phyloP scores from a whole-genome alignment of 345 rosid species.

The Brassica rapa region DNA sequence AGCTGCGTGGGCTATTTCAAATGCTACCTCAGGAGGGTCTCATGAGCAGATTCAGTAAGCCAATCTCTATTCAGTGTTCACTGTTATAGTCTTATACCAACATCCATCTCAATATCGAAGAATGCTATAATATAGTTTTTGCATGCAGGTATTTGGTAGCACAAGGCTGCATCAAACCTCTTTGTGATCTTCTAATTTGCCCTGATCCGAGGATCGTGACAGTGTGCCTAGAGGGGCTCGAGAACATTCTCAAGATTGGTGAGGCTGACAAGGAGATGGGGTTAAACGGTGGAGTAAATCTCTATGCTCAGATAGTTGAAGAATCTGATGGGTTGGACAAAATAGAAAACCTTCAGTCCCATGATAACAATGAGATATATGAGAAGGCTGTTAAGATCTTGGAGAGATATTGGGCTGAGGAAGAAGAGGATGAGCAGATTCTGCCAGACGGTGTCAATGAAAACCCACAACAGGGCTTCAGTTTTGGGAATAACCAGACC shows the following conservation, averaged over 20 bases:
- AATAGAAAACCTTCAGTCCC: constrained; percentile 71
- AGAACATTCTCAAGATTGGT: constrained; percentile 80
- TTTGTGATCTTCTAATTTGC: constrained; percentile 73
- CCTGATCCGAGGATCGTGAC: constrained; percentile 86
- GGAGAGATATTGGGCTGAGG: constrained; percentile 85
- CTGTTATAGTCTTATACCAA: constrained; percentile 2
- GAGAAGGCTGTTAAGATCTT: constrained; percentile 80
- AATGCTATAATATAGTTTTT: constrained; percentile 24
- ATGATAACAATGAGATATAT: constrained; percentile 82
- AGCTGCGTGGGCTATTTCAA: constrained; percentile 90
- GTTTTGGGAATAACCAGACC: constrained; percentile 59
- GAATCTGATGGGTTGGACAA: constrained; percentile 80
- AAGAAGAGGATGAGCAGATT: constrained; percentile 59
- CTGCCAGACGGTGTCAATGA: constrained; percentile 46
- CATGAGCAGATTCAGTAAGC: constrained; percentile 81
- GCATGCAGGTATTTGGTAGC: constrained; percentile 61
- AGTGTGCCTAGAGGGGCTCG: constrained; percentile 83
- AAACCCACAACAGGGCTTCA: constrained; percentile 45
- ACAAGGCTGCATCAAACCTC: constrained; percentile 83
- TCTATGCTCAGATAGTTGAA: constrained; percentile 66
- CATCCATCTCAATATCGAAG: constrained; percentile 1
- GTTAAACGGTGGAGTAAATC: constrained; percentile 54
- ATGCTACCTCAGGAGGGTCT: constrained; percentile 88
- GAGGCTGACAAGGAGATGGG: constrained; percentile 81
- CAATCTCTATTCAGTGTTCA: constrained; percentile 14